These are phyloP conservation scores for Komagataella pastoris DNA, from an alignment of 805 yeast genomes.

Conservation along the genomic window DNA sequence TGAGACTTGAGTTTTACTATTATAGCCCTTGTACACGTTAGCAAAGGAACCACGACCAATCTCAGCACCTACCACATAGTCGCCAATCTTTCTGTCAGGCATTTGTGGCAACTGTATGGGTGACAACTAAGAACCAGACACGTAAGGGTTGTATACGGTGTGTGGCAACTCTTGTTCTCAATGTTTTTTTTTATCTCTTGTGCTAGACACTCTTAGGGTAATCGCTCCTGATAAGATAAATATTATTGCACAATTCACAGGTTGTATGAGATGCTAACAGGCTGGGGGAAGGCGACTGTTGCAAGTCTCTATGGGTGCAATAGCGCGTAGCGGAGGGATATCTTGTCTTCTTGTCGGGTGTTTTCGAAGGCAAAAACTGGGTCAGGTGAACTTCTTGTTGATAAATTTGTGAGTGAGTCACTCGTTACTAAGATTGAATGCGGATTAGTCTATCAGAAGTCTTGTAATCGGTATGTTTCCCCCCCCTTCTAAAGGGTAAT, in stretches of 20 bases:
- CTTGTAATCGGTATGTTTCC: not conserved
- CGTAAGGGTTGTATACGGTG: not conserved
- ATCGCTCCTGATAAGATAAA: not conserved
- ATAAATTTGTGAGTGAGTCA: not conserved
- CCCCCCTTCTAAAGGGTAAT: not conserved
- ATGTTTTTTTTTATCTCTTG: not conserved
- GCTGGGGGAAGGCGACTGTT: not conserved
- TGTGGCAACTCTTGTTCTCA: not conserved
- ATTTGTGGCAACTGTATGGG: not conserved
- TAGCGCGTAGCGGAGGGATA: not conserved
- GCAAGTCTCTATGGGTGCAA: not conserved
- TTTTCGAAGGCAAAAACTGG: not conserved
- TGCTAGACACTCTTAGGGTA: not conserved
- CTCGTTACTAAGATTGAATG: not conserved
- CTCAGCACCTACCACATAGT: slow-evolving; percentile 57
- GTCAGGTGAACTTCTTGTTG: not conserved
- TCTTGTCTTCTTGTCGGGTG: not conserved
- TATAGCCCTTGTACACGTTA: slow-evolving; percentile 75
- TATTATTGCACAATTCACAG: not conserved
- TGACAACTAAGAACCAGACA: not conserved
- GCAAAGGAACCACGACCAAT: slow-evolving; percentile 97
- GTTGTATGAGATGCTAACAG: not conserved
- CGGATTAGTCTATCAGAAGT: not conserved
- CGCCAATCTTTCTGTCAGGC: slow-evolving; percentile 20
- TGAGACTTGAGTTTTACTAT: slow-evolving; percentile 29